Base-by-base conservation (phyloP, 2,329 filamentous ascomycete species). In the Scopulariopsis brevicaulis region DNA sequence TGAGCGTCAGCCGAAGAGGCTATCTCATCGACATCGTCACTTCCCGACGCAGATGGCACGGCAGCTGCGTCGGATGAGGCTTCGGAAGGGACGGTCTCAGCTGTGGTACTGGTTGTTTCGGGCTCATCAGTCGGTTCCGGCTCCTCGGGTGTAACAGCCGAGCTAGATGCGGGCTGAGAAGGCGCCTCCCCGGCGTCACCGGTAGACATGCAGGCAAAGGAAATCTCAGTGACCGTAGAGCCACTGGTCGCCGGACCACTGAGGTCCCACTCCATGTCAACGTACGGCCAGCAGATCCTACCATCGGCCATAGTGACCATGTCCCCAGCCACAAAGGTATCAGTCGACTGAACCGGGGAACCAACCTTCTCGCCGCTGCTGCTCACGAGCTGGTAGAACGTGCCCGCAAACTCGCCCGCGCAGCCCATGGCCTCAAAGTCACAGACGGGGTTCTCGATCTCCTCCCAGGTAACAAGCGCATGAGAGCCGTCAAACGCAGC, bases 221-320 rank as follows among this genome's bases (percentile, higher is more conserved):
- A 79, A 61, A 82, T 80, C 63, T 76, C 73, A 59, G 65, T 70
- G 56, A 68, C 67, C 22, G 64, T 68, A 32, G 61, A 61, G 54
- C 65, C 64, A 15, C 46, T 56, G 48, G 71, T 63, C 55, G 62
- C 59, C 20, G 43, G 43, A 4, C 43, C 43, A 55, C 69, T 69
- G 54, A 79, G 65, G 59, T 71, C 68, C 80, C 80, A 83, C 37
- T 70, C 70, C 77, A 81, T 81, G 65, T 72, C 72, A 57, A 82
- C 78, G 61, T 82, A 83, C 28, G 80, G 80, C 80, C 80, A 85
- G 73, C 82, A 85, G 63, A 85, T 73, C 54, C 78, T 73, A 24
- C 77, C 78, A 60, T 82, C 78, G n/a, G 69, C 63, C 72, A 82
- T 77, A 35, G 78, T 82, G 12, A 82, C 80, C 74, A 85, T 83